These are phyloP conservation scores for Suhomyces vadensis DNA, from an alignment of 805 yeast species.

Conservation along the genomic window DNA sequence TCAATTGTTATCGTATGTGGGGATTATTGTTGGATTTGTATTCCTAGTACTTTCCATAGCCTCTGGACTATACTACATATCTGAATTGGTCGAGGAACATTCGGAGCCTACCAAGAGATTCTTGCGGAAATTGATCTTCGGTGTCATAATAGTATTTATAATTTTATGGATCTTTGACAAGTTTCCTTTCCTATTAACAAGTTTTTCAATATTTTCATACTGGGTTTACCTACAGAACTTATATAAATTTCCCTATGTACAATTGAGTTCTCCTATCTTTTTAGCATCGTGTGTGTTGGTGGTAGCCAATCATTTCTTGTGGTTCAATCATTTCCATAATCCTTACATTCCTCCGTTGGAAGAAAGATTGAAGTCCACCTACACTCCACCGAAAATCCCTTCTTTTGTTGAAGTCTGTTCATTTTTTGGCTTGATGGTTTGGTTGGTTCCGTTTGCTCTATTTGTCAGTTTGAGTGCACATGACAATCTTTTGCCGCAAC, in stretches of 20 bases:
- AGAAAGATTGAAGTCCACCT: slow-evolving; percentile 56
- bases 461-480: slow-evolving; percentile 91
- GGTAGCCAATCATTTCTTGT: slow-evolving; percentile 75
- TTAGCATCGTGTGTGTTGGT: slow-evolving; percentile 71
- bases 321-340: slow-evolving; percentile 84
- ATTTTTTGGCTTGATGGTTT: slow-evolving; percentile 88
- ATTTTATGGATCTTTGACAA: slow-evolving; percentile 72
- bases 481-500: slow-evolving; percentile 79
- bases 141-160: slow-evolving; percentile 54
- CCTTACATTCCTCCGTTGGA: slow-evolving; percentile 71
- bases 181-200: slow-evolving; percentile 68
- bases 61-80: slow-evolving; percentile 85
- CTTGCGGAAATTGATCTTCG: slow-evolving; percentile 61
- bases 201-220: slow-evolving; percentile 71
- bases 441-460: slow-evolving; percentile 92
- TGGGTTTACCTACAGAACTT: slow-evolving; percentile 75
- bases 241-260: slow-evolving; percentile 79
- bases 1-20: slow-evolving; percentile 39
- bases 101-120: slow-evolving; percentile 79
- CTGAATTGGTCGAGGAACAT: slow-evolving; percentile 93
- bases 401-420: slow-evolving; percentile 90
- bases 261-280: slow-evolving; percentile 69
- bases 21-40: slow-evolving; percentile 40
- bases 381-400: slow-evolving; percentile 68
- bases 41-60: slow-evolving; percentile 61